A percentile compares a stretch with the other conserved stretches of the same genome.
Conservation (phyloP, 2,329 filamentous ascomycete genomes). For the Fusarium sp. region DNA sequence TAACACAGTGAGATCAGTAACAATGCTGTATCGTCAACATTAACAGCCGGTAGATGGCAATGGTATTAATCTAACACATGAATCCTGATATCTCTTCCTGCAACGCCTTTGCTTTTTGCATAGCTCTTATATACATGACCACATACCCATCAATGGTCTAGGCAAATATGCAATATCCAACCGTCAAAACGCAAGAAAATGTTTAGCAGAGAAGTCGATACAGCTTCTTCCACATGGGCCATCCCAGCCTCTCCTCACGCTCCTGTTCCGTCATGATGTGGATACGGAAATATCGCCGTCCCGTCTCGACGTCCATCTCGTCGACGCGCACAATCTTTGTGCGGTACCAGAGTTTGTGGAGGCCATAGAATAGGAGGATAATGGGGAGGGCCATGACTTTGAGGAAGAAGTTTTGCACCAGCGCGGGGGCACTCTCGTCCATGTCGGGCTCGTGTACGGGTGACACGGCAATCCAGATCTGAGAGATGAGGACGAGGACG, state of each 20-base stretch:
- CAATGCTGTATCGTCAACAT: background rate
- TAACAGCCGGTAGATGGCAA: background rate
- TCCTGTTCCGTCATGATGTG: slow-evolving; percentile 83
- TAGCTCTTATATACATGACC: background rate
- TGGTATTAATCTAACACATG: slow-evolving; percentile 21
- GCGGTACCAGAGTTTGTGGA: slow-evolving; percentile 79
- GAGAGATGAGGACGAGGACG: slow-evolving; percentile 78
- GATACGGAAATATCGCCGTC: slow-evolving; percentile 85
- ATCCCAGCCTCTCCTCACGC: slow-evolving; percentile 74
- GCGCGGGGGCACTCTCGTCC: slow-evolving; percentile 54
- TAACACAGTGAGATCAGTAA: background rate
- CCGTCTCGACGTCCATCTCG: slow-evolving; percentile 90
- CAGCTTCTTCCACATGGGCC: slow-evolving; percentile 81
- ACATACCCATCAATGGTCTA: background rate
- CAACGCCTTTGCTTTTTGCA: slow-evolving; percentile 20
- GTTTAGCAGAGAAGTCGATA: slow-evolving; percentile 78
- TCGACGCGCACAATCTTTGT: slow-evolving; percentile 74
- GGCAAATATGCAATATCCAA: background rate
- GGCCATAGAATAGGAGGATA: slow-evolving; percentile 74
- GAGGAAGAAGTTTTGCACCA: slow-evolving; percentile 77
- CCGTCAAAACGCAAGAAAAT: background rate
- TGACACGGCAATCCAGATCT: slow-evolving; percentile 89
- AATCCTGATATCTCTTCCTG: background rate
- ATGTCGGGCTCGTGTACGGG: slow-evolving; percentile 68
- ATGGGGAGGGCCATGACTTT: slow-evolving; percentile 78